Evolutionary conservation across 352 stramenopile species (phyloP).

Genomic region (Pythium phragmiticola): DNA sequence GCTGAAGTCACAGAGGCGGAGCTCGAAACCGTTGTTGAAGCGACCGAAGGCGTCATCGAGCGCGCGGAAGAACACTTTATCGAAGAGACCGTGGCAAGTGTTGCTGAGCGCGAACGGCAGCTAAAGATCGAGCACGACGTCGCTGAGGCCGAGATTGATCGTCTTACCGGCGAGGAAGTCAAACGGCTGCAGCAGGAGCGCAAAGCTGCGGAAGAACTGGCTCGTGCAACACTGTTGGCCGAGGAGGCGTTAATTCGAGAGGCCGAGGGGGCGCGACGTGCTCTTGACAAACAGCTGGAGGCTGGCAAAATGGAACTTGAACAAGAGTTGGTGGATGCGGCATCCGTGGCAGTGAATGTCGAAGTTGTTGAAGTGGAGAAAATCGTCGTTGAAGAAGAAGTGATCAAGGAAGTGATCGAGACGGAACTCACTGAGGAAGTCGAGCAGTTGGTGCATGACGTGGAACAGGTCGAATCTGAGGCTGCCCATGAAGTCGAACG

Average conservation of each 20-base stretch:
- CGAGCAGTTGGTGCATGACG: background rate
- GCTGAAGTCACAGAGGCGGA: conserved; percentile 1
- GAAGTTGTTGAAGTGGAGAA: conserved; percentile 11
- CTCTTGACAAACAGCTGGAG: conserved; percentile 7
- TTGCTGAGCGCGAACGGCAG: conserved; percentile 7
- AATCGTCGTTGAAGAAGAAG: conserved; percentile 11
- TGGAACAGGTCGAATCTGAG: background rate
- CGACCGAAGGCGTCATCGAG: background rate
- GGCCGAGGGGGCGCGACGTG: conserved; percentile 1
- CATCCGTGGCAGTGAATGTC: background rate
- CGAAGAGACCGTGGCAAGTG: background rate
- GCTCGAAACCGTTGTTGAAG: background rate
- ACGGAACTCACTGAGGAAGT: conserved; percentile 3
- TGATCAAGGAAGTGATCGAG: conserved; percentile 13
- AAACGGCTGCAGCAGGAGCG: conserved; percentile 2
- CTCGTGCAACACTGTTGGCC: background rate
- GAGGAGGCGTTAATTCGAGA: conserved; percentile 9
- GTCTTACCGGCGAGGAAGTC: background rate
- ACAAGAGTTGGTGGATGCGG: conserved; percentile 7
- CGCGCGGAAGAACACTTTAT: background rate
- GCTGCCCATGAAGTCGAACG: background rate
- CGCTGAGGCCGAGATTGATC: conserved; percentile 11
- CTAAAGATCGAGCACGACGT: conserved; percentile 14
- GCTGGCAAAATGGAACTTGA: conserved; percentile 12
- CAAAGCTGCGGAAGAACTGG: conserved; percentile 5